A percentile compares a stretch with the other conserved stretches of the same genome.
These are phyloP conservation scores for Apiospora aurea DNA, from an alignment of 2,329 filamentous ascomycete species.

Conservation along the genomic window DNA sequence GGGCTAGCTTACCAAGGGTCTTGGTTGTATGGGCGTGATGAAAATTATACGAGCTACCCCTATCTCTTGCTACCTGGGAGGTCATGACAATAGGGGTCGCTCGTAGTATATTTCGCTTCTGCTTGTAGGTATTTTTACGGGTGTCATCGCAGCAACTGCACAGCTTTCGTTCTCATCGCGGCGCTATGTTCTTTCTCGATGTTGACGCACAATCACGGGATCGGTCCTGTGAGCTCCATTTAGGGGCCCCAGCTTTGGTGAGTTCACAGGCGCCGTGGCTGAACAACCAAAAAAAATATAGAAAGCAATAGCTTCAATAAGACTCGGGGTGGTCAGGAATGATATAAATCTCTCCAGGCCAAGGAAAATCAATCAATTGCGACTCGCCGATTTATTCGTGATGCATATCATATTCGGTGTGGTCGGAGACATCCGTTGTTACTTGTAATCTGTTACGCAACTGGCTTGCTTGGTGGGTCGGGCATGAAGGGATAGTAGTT, in stretches of 20 bases:
- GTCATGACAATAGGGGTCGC: background rate
- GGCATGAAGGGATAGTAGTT: background rate
- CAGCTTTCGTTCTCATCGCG: background rate
- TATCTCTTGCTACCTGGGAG: background rate
- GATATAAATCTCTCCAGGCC: background rate
- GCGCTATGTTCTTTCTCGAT: background rate
- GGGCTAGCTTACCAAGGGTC: background rate
- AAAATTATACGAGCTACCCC: constrained; percentile 3
- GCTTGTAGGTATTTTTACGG: no score
- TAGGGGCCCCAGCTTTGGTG: background rate
- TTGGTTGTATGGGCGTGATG: background rate
- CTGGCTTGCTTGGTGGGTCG: background rate
- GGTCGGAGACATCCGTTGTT: background rate
- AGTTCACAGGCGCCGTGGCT: background rate
- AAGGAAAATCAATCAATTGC: background rate
- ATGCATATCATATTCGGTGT: background rate
- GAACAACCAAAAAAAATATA: background rate
- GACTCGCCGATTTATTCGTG: background rate
- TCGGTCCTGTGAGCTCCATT: background rate
- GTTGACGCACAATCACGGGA: background rate
- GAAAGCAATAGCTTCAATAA: background rate
- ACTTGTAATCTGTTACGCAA: background rate
- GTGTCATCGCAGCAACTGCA: background rate
- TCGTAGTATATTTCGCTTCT: background rate
- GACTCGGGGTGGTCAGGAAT: background rate